These are phyloP conservation scores for Ceratobasidium sp. DNA, from an alignment of 1,284 basidiomycete species.

Conservation along the genomic window DNA sequence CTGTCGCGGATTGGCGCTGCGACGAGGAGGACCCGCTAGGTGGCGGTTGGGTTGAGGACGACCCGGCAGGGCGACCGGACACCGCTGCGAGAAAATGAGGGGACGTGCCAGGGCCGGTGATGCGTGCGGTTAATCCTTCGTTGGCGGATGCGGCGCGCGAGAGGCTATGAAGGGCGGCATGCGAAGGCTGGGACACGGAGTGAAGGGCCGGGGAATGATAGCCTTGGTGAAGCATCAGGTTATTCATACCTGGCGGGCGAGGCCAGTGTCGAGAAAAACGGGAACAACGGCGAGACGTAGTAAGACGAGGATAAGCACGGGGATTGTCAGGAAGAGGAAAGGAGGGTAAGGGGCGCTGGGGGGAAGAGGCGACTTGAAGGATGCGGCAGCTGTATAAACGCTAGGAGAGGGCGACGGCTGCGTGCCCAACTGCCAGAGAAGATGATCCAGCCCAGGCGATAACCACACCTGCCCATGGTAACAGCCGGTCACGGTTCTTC, in stretches of 20 bases:
- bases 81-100: slow-evolving; percentile 33
- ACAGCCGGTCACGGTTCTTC: slow-evolving; percentile 7
- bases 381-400: slow-evolving; percentile 21
- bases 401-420: slow-evolving; percentile 35
- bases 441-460: slow-evolving; percentile 39
- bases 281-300: not conserved
- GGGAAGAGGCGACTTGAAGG: not conserved
- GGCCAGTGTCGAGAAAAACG: not conserved
- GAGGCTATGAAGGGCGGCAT: slow-evolving; percentile 2
- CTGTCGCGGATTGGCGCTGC: slow-evolving; percentile 4
- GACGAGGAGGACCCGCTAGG: not conserved
- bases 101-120: slow-evolving; percentile 31
- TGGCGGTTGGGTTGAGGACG: slow-evolving; percentile 3
- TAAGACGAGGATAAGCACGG: not conserved
- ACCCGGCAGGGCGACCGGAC: slow-evolving; percentile 7
- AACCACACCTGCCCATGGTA: slow-evolving; percentile 27
- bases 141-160: slow-evolving; percentile 32
- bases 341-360: not conserved
- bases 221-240: slow-evolving; percentile 32
- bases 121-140: slow-evolving; percentile 33
- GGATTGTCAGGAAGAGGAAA: not conserved
- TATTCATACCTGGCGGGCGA: slow-evolving; percentile 22
- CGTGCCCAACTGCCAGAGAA: slow-evolving; percentile 39
- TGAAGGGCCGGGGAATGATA: slow-evolving; percentile 29
- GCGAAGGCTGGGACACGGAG: slow-evolving; percentile 16